phyloP scores from a whole-genome alignment of 1,284 basidiomycete species.

The Trametes polyzona region DNA sequence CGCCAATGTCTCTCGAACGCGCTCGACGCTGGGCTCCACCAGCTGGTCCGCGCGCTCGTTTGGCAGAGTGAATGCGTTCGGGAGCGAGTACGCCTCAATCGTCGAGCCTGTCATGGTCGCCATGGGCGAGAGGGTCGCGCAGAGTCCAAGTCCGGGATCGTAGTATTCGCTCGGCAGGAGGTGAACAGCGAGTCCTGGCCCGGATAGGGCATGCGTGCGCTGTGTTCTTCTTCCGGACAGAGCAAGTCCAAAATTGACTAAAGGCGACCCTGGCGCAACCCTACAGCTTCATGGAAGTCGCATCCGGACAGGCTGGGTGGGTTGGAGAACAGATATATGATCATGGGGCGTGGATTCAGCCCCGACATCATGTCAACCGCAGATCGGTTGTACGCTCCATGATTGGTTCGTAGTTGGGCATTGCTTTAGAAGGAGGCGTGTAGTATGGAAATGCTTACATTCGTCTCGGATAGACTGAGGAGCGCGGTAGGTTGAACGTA shows the following conservation, averaged over 20 bases:
- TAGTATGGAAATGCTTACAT: conserved; percentile 43
- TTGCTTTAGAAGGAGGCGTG: neutral
- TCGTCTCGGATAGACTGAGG: conserved; percentile 88
- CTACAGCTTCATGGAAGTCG: conserved; percentile 85
- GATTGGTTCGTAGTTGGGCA: conserved; percentile 15
- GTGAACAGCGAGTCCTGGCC: conserved; percentile 62
- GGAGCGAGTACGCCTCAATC: conserved; percentile 79
- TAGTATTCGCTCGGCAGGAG: neutral
- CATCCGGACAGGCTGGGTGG: conserved; percentile 86
- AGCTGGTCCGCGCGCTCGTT: conserved; percentile 72
- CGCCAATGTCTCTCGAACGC: conserved; percentile 85
- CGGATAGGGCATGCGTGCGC: conserved; percentile 70
- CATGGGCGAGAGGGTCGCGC: conserved; percentile 72
- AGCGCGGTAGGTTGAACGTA: conserved; percentile 92
- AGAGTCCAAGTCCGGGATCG: conserved; percentile 80
- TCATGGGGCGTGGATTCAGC: conserved; percentile 84
- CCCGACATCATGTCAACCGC: conserved; percentile 86
- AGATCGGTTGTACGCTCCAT: conserved; percentile 78
- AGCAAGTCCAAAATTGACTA: conserved; percentile 93
- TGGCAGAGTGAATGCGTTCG: conserved; percentile 71
- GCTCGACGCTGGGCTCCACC: conserved; percentile 76
- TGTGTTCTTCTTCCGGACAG: conserved; percentile 71
- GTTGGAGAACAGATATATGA: conserved; percentile 97
- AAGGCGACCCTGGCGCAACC: conserved; percentile 72
- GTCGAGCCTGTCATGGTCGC: conserved; percentile 75